Evolutionary conservation across 768 basidiomycete genomes (phyloP).

Genomic region (Pulveroboletus sp.): DNA sequence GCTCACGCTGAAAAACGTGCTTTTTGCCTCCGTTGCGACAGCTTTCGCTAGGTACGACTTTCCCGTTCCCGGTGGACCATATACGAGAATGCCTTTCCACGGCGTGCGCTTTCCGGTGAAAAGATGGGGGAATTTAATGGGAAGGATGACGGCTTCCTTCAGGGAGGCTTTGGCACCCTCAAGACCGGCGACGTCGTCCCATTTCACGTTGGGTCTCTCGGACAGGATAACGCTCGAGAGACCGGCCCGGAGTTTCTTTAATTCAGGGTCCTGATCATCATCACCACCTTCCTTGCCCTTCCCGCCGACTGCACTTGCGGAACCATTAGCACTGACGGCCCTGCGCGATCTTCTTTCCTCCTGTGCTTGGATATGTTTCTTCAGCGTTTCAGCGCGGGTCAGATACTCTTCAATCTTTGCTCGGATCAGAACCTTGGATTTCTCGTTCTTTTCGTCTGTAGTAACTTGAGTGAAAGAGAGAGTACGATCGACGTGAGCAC

Average conservation of each 20-base stretch:
- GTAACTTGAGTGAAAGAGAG: neutral
- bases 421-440: conserved; percentile 80
- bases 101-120: conserved; percentile 99
- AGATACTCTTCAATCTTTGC: conserved; percentile 90
- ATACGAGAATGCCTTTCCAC: conserved; percentile 93
- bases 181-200: conserved; percentile 98
- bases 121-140: conserved; percentile 97
- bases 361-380: conserved; percentile 65
- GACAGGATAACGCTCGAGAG: conserved; percentile 83
- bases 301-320: conserved; percentile 36
- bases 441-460: conserved; percentile 85
- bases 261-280: conserved; percentile 84
- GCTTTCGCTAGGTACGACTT: conserved; percentile 97
- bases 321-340: conserved; percentile 47
- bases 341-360: conserved; percentile 53
- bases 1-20: conserved; percentile 96
- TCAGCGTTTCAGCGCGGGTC: conserved; percentile 84
- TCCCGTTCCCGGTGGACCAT: conserved; percentile 97
- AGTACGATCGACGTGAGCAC: neutral
- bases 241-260: conserved; percentile 93
- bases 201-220: conserved; percentile 93
- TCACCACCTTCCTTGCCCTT: conserved; percentile 47
- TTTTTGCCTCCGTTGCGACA: conserved; percentile 98
- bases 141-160: conserved; percentile 98
- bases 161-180: conserved; percentile 92